Conservation (phyloP, 1,284 basidiomycete genomes). For the Leccinum solheimii region DNA sequence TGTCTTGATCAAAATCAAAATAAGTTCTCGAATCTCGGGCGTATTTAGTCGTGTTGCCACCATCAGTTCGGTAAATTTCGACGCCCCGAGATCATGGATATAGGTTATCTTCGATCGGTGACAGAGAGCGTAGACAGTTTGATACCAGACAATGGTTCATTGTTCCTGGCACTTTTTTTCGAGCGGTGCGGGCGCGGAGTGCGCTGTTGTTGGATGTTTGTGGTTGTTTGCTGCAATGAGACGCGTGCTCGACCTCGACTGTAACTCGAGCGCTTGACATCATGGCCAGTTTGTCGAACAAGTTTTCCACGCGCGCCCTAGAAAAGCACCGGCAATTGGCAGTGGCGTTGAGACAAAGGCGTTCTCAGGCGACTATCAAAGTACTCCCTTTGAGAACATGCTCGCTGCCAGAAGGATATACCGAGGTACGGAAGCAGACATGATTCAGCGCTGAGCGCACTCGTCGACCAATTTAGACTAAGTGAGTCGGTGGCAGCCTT, state of each 20-base stretch:
- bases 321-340: background rate
- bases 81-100: background rate
- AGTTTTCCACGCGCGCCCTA: conserved; percentile 8
- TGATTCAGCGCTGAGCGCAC: background rate
- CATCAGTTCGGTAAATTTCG: background rate
- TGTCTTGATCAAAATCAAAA: background rate
- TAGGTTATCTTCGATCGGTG: background rate
- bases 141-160: background rate
- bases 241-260: background rate
- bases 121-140: background rate
- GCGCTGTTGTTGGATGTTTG: background rate
- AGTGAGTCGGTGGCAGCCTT: conserved; percentile 6
- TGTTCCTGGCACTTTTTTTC: background rate
- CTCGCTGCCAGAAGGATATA: background rate
- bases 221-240: background rate
- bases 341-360: conserved; percentile 7
- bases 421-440: conserved; percentile 5
- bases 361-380: conserved; percentile 8
- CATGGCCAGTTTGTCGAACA: background rate
- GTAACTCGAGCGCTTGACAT: background rate
- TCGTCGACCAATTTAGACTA: conserved; percentile 16
- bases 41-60: background rate
- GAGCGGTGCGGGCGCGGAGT: background rate
- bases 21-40: background rate
- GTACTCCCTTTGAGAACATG: background rate